Percentiles rank a stretch among this genome's conserved stretches.
These are phyloP conservation scores for Saccharomyces hybrid DNA, from an alignment of 1,139 yeast genomes.

Conservation along the genomic window DNA sequence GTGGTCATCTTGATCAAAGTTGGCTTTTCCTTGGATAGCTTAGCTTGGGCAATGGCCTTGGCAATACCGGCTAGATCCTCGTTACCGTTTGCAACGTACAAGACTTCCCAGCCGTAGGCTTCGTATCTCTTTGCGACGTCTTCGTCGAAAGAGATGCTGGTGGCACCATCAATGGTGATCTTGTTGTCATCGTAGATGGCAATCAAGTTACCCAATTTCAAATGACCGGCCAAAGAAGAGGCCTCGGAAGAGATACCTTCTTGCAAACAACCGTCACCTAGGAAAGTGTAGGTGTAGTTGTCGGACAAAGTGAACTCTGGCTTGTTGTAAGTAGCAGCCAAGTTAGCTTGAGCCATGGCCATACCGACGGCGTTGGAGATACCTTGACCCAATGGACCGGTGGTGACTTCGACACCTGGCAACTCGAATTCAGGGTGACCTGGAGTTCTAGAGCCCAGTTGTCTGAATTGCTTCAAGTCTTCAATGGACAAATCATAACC, in stretches of 20 bases:
- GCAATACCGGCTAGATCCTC: conserved; percentile 65
- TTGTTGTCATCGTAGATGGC: conserved; percentile 96
- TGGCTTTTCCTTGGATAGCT: conserved; percentile 67
- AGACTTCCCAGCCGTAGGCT: conserved; percentile 91
- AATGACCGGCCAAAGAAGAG: conserved; percentile 90
- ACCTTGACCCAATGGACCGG: conserved; percentile 99
- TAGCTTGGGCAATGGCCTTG: conserved; percentile 67
- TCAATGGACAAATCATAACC: conserved; percentile 80
- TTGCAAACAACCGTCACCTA: conserved; percentile 98
- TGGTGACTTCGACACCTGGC: conserved; percentile 94
- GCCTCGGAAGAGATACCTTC: conserved; percentile 98
- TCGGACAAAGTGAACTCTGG: conserved; percentile 68
- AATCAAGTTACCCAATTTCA: conserved; percentile 87
- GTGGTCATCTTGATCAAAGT: conserved; percentile 83
- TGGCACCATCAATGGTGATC: conserved; percentile 94
- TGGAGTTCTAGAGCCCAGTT: conserved; percentile 83
- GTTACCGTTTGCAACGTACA: conserved; percentile 76
- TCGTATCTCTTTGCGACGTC: conserved; percentile 79
- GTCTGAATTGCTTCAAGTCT: conserved; percentile 88
- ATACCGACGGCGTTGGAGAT: conserved; percentile 93
- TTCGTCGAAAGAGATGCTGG: conserved; percentile 88
- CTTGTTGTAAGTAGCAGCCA: conserved; percentile 91
- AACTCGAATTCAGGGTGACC: conserved; percentile 88
- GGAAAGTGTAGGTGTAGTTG: conserved; percentile 68
- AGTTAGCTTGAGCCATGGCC: conserved; percentile 88